Percentiles rank a stretch among this genome's conserved stretches.
Evolutionary conservation across 345 rosid genomes (phyloP).

Genomic region (Aquilaria sinensis): DNA sequence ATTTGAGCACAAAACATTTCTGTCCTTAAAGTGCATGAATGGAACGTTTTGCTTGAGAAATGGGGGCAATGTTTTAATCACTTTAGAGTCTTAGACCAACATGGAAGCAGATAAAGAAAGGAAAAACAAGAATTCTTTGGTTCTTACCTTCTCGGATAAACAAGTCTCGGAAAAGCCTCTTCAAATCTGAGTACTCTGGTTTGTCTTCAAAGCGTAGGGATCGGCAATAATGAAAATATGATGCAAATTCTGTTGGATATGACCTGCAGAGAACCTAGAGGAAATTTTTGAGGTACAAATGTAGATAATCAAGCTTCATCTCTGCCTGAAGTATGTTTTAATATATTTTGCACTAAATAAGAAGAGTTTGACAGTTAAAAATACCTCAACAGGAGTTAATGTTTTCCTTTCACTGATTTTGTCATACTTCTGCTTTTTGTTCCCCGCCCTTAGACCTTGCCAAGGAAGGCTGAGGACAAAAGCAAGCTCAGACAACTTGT

Average conservation of each 20-base stretch:
- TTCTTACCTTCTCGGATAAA: slow-evolving; percentile 85
- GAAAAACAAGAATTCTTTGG: background rate
- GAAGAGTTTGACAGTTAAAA: background rate
- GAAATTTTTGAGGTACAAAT: background rate
- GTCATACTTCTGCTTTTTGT: slow-evolving; percentile 89
- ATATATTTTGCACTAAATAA: too few relatives aligned
- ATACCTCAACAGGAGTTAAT: slow-evolving; percentile 82
- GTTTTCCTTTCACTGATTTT: slow-evolving; percentile 90
- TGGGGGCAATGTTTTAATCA: too few relatives aligned
- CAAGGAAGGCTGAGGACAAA: slow-evolving; percentile 67
- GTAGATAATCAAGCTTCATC: too few relatives aligned
- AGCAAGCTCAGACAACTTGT: too few relatives aligned
- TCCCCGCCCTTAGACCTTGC: slow-evolving; percentile 94
- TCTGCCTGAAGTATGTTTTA: too few relatives aligned
- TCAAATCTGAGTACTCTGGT: slow-evolving; percentile 86
- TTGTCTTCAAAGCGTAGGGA: slow-evolving; percentile 83
- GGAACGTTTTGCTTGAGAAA: too few relatives aligned
- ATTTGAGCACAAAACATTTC: too few relatives aligned
- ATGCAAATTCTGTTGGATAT: slow-evolving; percentile 88
- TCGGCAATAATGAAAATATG: slow-evolving; percentile 87
- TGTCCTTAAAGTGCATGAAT: too few relatives aligned
- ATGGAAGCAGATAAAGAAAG: too few relatives aligned
- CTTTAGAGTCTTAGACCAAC: too few relatives aligned
- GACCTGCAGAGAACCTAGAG: slow-evolving; percentile 63
- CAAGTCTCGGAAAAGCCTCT: slow-evolving; percentile 84